Conservation (phyloP, 2,329 filamentous ascomycete species). For the Trichoderma atroviride region DNA sequence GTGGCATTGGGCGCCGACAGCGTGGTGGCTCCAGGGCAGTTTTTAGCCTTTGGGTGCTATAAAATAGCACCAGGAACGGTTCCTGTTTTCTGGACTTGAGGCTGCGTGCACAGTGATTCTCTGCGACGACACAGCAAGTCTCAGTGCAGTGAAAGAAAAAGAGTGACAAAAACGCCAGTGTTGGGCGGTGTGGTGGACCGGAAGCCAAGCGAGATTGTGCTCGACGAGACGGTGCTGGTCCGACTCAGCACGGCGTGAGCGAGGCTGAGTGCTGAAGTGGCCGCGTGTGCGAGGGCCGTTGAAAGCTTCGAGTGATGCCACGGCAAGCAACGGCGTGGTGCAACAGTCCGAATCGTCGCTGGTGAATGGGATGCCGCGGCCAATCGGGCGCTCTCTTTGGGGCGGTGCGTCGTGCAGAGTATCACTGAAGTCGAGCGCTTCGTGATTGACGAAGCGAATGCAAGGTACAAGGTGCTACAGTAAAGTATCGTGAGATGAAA, state of each 20-base stretch:
- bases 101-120: conserved; percentile 2
- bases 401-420: background rate
- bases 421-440: conserved; percentile 3
- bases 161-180: background rate
- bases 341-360: conserved; percentile 2
- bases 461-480: background rate
- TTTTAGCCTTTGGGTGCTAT: background rate
- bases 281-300: background rate
- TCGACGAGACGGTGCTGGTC: conserved; percentile 7
- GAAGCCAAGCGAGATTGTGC: conserved; percentile 24
- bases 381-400: background rate
- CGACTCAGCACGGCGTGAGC: background rate
- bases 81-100: background rate
- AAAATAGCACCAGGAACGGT: background rate
- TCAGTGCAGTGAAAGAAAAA: background rate
- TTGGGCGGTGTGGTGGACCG: conserved; percentile 16
- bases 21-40: background rate
- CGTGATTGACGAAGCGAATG: background rate
- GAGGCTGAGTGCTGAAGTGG: background rate
- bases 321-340: background rate
- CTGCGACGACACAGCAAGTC: background rate
- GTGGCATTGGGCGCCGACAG: background rate
- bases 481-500: background rate
- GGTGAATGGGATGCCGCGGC: background rate
- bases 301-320: background rate